phyloP scores from a whole-genome alignment of 305 asterid species.

The Solanum hybrid region DNA sequence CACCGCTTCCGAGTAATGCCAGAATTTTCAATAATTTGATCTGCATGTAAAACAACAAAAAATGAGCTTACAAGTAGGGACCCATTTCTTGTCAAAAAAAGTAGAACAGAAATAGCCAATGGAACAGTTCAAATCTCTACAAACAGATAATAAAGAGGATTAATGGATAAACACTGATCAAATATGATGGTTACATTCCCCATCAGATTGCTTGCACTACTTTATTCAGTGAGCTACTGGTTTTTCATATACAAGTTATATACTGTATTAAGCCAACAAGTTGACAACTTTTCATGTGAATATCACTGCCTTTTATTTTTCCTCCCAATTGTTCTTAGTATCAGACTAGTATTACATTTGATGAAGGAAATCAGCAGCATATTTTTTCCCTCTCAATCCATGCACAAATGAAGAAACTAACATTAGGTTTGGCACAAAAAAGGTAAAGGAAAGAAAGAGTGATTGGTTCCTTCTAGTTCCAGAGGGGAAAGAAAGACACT shows the following conservation, averaged over 20 bases:
- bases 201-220: not conserved
- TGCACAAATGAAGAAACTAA: not conserved
- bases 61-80: not conserved
- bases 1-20: slow-evolving; percentile 73
- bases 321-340: not conserved
- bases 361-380: not conserved
- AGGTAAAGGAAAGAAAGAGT: not conserved
- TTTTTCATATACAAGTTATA: not conserved
- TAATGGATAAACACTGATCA: not conserved
- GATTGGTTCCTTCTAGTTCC: not conserved
- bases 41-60: slow-evolving; percentile 30
- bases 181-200: not conserved
- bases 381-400: not conserved
- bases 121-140: not conserved
- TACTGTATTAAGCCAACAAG: not conserved
- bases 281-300: not conserved
- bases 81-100: not conserved
- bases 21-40: slow-evolving; percentile 86
- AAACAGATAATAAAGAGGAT: not conserved
- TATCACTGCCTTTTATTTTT: not conserved
- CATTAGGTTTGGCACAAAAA: not conserved
- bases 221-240: not conserved
- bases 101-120: not conserved
- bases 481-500: not conserved
- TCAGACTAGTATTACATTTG: not conserved